These are phyloP conservation scores for Candida sanyaensis DNA, from an alignment of 1,139 yeast genomes.

Conservation along the genomic window DNA sequence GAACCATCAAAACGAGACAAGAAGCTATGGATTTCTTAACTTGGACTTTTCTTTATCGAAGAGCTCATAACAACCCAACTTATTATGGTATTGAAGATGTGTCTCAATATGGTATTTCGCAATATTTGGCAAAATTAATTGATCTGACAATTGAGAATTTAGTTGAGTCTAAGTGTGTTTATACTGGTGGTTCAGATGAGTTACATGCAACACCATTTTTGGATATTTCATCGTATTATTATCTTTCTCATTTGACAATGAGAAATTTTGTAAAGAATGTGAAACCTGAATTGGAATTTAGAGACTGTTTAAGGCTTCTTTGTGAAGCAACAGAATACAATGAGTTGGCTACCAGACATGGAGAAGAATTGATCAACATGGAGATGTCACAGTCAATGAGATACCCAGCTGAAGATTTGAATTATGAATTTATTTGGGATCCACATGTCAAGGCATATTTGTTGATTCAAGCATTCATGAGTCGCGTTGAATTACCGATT, in stretches of 20 bases:
- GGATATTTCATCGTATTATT: conserved; percentile 86
- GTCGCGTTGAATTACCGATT: conserved; percentile 83
- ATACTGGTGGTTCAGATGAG: conserved; percentile 48
- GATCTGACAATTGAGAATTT: conserved; percentile 71
- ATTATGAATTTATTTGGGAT: conserved; percentile 80
- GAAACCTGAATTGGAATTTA: conserved; percentile 51
- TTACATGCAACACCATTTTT: conserved; percentile 77
- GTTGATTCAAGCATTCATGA: conserved; percentile 83
- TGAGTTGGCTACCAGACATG: conserved; percentile 91
- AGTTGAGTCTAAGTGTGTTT: conserved; percentile 72
- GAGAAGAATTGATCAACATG: conserved; percentile 89
- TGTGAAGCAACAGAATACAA: conserved; percentile 88
- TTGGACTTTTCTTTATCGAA: conserved; percentile 91
- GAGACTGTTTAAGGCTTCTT: conserved; percentile 71
- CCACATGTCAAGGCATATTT: conserved; percentile 93
- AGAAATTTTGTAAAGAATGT: conserved; percentile 63
- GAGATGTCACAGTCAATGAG: conserved; percentile 84
- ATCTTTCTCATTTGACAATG: conserved; percentile 88
- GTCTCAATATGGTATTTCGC: conserved; percentile 64
- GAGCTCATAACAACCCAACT: conserved; percentile 95
- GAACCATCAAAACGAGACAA: conserved; percentile 78
- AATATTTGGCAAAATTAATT: conserved; percentile 70
- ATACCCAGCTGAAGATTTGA: conserved; percentile 69
- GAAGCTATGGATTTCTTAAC: conserved; percentile 92
- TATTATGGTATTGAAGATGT: conserved; percentile 86